Conservation (phyloP, 106 monocot genomes). For the Phalaenopsis aphrodite region DNA sequence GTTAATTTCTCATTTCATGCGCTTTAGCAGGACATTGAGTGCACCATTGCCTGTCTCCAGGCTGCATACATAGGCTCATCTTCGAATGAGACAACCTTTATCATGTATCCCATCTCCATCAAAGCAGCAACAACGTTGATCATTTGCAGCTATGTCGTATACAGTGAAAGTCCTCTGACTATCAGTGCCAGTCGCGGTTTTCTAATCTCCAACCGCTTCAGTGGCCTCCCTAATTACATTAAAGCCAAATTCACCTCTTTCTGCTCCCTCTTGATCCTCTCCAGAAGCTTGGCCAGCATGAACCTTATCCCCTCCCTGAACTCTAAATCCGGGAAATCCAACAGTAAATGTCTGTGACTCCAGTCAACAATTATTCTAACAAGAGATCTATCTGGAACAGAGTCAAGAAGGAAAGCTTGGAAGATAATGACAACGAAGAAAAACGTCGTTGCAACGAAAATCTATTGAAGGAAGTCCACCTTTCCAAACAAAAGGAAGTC, state of each 20-base stretch:
- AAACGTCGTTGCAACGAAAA: slow-evolving; percentile 37
- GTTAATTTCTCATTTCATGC: no score
- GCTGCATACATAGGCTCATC: no score
- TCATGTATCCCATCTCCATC: slow-evolving; percentile 51
- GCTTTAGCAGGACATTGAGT: no score
- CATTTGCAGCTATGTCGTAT: slow-evolving; percentile 51
- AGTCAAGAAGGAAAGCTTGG: slow-evolving; percentile 51
- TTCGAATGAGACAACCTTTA: slow-evolving; percentile 24
- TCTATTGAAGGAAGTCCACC: slow-evolving; percentile 51
- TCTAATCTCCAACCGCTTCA: slow-evolving; percentile 27
- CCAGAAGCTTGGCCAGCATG: slow-evolving; percentile 36
- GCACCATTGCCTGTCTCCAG: no score
- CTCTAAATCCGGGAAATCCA: slow-evolving; percentile 21
- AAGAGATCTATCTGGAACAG: slow-evolving; percentile 18
- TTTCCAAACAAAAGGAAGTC: slow-evolving; percentile 56
- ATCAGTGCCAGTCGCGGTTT: slow-evolving; percentile 54
- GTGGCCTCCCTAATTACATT: slow-evolving; percentile 16
- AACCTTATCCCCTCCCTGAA: slow-evolving; percentile 58
- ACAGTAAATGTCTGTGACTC: slow-evolving; percentile 20
- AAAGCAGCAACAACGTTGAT: slow-evolving; percentile 43
- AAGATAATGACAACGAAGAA: slow-evolving; percentile 54
- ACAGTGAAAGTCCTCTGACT: slow-evolving; percentile 31
- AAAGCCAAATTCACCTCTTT: slow-evolving; percentile 22
- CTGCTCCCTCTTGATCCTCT: slow-evolving; percentile 50
- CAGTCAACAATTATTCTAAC: slow-evolving; percentile 1